Conservation (phyloP, 2,329 filamentous ascomycete genomes). For the Colletotrichum camelliae region DNA sequence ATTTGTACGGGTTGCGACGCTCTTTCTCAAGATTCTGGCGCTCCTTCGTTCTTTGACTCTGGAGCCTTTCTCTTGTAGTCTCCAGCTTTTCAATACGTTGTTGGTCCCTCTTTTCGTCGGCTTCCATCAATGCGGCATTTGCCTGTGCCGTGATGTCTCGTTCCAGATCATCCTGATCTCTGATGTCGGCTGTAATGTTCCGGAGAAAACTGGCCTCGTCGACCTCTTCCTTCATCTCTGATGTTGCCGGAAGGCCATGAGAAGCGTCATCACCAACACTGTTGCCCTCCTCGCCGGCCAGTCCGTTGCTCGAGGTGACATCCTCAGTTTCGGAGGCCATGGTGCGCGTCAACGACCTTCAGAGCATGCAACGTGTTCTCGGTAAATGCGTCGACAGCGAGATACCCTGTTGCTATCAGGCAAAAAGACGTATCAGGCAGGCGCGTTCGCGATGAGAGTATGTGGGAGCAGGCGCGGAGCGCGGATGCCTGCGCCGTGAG, state of each 20-base stretch:
- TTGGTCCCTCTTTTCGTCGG: constrained; percentile 67
- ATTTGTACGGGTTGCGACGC: constrained; percentile 52
- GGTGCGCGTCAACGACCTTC: neutral
- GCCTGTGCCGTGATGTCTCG: constrained; percentile 77
- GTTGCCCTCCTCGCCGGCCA: neutral
- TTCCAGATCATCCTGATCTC: constrained; percentile 90
- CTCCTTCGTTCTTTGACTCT: constrained; percentile 66
- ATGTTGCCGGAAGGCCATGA: neutral
- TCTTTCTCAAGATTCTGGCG: constrained; percentile 51
- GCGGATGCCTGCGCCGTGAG: neutral
- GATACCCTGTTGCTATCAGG: neutral
- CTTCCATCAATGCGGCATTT: constrained; percentile 62
- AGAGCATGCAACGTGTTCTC: neutral
- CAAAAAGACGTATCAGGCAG: neutral
- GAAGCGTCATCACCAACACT: neutral
- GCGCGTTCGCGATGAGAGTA: neutral
- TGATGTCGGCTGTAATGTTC: constrained; percentile 53
- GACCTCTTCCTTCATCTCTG: neutral
- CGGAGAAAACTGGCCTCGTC: constrained; percentile 15
- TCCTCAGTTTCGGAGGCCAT: neutral
- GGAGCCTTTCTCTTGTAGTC: constrained; percentile 61
- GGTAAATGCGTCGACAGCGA: neutral
- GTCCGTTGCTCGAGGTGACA: neutral
- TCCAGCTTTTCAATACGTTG: constrained; percentile 66
- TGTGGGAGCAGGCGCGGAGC: neutral